Percentiles rank a stretch among this genome's conserved stretches.
These are phyloP conservation scores for Saturnispora besseyi DNA, from an alignment of 805 yeast species.

Conservation along the genomic window DNA sequence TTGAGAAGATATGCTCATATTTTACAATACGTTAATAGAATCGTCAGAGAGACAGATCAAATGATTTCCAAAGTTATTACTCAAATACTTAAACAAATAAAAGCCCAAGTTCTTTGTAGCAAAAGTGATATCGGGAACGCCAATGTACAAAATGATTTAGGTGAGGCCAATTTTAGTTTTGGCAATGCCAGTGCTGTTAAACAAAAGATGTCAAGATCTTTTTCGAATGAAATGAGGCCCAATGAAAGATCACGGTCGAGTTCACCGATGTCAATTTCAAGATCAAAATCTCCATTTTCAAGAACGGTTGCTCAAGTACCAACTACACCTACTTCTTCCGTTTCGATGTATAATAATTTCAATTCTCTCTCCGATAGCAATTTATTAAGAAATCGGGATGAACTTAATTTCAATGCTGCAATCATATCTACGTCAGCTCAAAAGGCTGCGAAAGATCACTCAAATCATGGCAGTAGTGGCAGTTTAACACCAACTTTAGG, in stretches of 20 bases:
- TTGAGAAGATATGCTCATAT: conserved; percentile 65
- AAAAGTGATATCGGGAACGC: not conserved
- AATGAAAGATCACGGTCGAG: conserved; percentile 16
- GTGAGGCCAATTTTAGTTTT: not conserved
- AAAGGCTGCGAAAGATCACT: not conserved
- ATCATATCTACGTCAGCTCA: not conserved
- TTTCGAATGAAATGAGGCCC: not conserved
- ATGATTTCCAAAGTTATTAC: conserved; percentile 55
- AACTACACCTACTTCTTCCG: conserved; percentile 4
- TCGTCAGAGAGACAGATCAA: conserved; percentile 69
- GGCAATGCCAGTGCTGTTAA: not conserved
- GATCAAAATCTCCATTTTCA: conserved; percentile 3
- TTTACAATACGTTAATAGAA: conserved; percentile 62
- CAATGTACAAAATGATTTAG: not conserved
- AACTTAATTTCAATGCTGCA: not conserved
- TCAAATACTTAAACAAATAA: conserved; percentile 51
- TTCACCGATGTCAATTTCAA: conserved; percentile 4
- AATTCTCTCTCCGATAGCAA: not conserved
- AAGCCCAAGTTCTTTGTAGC: conserved; percentile 24
- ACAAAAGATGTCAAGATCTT: not conserved
- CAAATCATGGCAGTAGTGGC: not conserved
- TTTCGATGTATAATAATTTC: not conserved
- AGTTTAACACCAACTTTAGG: not conserved
- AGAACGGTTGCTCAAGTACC: conserved; percentile 1
- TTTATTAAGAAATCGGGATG: not conserved